Evolutionary conservation across 345 rosid genomes (phyloP), one percentile per base, ranked within the genome.

Genomic region (Anacardium occidentale): DNA sequence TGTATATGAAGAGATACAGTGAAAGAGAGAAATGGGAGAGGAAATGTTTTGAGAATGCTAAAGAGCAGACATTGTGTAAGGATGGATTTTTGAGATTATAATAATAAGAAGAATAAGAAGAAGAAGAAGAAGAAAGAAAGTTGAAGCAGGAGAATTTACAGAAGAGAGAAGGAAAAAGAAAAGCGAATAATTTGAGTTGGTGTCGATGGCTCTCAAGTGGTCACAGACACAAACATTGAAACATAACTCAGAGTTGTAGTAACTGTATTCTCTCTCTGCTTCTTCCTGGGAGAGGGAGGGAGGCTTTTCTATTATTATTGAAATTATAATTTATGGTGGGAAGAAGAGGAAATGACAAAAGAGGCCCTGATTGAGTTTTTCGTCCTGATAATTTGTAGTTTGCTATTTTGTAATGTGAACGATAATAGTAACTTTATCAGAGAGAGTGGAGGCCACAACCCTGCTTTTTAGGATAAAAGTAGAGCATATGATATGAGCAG

Each of bases 131-230:
- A 52, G 3, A 44, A 37, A 5, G 3, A 29, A 29, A 29, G 32
- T 1, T 29, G 0, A 0, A 44, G 50, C 18, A 34, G 21, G 59
- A 58, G n/a, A 40, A 59, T 52, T 37, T 37, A 37, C 42, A 32
- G 52, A 24, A 29, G 17, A 50, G 7, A 13, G 17, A 18, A 29
- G 37, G 57, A 10, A 25, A 54, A 37, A 37, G 42, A 37, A 37
- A 37, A 37, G 44, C 72, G 75, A 75, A 76, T 75, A 60, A 82
- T 80, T 74, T 80, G 79, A 61, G 78, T 74, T 71, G 84, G 79
- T 67, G 83, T 72, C 76, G 32, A 55, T 77, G 84, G 78, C 81
- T 78, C 77, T 55, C 56, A 61, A 78, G 78, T 77, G 84, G 81
- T 80, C 85, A 76, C 18, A 4, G 18, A 3, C 15, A 15, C 3